Evolutionary conservation across 208 protist genomes (phyloP), one percentile per base, ranked within the genome.

Genomic region (Vickermania spadyakhi): DNA sequence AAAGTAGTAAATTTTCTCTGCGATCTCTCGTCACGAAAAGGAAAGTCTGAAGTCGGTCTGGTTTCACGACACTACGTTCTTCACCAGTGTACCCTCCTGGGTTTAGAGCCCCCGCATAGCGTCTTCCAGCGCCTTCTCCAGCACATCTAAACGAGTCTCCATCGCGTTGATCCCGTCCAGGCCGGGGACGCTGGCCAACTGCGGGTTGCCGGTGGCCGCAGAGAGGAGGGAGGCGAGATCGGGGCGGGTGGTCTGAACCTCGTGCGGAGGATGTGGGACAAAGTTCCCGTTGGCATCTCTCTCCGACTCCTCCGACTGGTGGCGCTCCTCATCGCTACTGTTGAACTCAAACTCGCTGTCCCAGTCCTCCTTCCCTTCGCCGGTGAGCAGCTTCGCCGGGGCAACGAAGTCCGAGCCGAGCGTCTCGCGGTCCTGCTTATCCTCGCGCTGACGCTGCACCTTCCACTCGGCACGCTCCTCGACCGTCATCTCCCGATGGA

Each of bases 401-500:
- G 36, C 11, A 7, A 18, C 7, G 36, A n/a, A 45, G 36, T 7
- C 36, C 7, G 7, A 7, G 11, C 36, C 36, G 36, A 45, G 36
- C 7, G 36, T 18, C 36, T 7, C 36, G 36, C 36, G 36, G 36
- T 45, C 36, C 11, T 55, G n/a, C n/a, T 18, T 23, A 23, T 55
- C 25, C 13, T 55, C 21, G 5, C 21, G 51, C 51, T 55, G 21
- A 5, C 51, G 51, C 51, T 65, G 67, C 18, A 52, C 70, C 1
- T 72, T 65, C 28, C 36, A 45, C 36, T 22, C 60, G n/a, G 63
- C 60, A 67, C 75, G 66, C 66, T 86, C 79, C 36, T 64, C 51
- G 42, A 52, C 52, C 28, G 72, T 84, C 27, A 86, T 60, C 73
- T 90, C 83, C 50, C 79, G 73, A 29, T 86, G 77, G 62, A 86